Conservation (phyloP, 2,329 filamentous ascomycete genomes). For the Epichloe glyceriae region DNA sequence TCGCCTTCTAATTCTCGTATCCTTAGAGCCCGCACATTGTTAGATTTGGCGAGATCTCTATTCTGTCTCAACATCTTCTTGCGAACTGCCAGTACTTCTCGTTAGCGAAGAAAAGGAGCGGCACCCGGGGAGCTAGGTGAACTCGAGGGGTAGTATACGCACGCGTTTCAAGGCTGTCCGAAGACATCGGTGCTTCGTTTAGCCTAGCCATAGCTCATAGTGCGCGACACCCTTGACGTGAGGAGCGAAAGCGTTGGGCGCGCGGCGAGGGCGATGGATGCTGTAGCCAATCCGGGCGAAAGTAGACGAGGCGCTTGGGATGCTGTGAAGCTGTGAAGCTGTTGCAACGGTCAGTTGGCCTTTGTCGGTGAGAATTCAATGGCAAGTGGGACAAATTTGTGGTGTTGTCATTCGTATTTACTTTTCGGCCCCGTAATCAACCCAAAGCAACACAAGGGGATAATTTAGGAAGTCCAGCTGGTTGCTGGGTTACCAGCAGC, state of each 20-base stretch:
- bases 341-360: constrained; percentile 4
- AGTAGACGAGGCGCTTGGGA: neutral
- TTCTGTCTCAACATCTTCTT: constrained; percentile 73
- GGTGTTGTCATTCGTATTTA: constrained; percentile 22
- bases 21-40: constrained; percentile 63
- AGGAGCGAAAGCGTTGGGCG: neutral
- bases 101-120: neutral
- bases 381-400: constrained; percentile 8
- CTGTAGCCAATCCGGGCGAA: neutral
- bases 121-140: neutral
- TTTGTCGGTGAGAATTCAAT: neutral
- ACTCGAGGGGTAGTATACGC: constrained; percentile 22
- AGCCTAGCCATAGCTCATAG: constrained; percentile 60
- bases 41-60: constrained; percentile 66
- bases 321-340: neutral
- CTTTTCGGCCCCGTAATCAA: constrained; percentile 12
- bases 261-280: neutral
- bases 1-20: constrained; percentile 69
- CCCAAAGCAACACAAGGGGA: constrained; percentile 12
- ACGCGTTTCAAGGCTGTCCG: constrained; percentile 61
- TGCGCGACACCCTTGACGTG: constrained; percentile 11
- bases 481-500: constrained; percentile 18
- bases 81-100: constrained; percentile 44
- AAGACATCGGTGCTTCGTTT: constrained; percentile 58
- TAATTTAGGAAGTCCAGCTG: constrained; percentile 1